phyloP scores from a whole-genome alignment of 2,329 filamentous ascomycete species.

The Cryoendolithus antarcticus region DNA sequence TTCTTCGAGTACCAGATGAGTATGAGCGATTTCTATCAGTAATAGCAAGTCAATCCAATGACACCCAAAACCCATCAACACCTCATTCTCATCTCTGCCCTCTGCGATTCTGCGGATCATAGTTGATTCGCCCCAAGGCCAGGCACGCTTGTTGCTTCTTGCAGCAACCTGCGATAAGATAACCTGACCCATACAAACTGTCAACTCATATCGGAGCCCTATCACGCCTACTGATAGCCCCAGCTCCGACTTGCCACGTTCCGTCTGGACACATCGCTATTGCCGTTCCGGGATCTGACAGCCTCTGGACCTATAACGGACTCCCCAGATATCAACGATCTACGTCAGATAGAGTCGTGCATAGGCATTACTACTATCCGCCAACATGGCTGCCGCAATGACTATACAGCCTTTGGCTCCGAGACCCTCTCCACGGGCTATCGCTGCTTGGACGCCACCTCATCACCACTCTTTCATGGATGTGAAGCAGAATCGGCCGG shows the following conservation, averaged over 20 bases:
- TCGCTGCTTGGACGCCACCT: slow-evolving; percentile 33
- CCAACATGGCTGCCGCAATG: slow-evolving; percentile 35
- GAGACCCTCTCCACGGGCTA: slow-evolving; percentile 33
- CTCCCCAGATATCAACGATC: slow-evolving; percentile 9
- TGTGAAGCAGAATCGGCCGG: slow-evolving; percentile 30
- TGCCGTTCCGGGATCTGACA: background rate
- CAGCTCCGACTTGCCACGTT: background rate
- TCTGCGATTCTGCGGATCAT: slow-evolving; percentile 17
- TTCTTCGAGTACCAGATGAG: too few relatives aligned
- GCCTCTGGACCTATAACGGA: slow-evolving; percentile 3
- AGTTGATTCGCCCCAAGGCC: slow-evolving; percentile 3
- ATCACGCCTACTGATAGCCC: slow-evolving; percentile 4
- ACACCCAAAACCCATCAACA: slow-evolving; percentile 22
- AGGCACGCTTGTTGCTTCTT: background rate
- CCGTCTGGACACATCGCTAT: background rate
- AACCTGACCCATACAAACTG: background rate
- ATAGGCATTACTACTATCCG: slow-evolving; percentile 7
- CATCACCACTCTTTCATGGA: slow-evolving; percentile 24
- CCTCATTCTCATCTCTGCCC: slow-evolving; percentile 22
- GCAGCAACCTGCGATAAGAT: background rate
- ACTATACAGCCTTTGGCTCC: slow-evolving; percentile 35
- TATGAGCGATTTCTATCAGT: background rate
- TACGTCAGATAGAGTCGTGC: slow-evolving; percentile 8
- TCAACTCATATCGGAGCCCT: slow-evolving; percentile 8
- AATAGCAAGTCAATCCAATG: slow-evolving; percentile 17